Percentiles rank a stretch among this genome's conserved stretches.
phyloP scores from a whole-genome alignment of 2,329 filamentous ascomycete species.

The Beauveria bassiana region DNA sequence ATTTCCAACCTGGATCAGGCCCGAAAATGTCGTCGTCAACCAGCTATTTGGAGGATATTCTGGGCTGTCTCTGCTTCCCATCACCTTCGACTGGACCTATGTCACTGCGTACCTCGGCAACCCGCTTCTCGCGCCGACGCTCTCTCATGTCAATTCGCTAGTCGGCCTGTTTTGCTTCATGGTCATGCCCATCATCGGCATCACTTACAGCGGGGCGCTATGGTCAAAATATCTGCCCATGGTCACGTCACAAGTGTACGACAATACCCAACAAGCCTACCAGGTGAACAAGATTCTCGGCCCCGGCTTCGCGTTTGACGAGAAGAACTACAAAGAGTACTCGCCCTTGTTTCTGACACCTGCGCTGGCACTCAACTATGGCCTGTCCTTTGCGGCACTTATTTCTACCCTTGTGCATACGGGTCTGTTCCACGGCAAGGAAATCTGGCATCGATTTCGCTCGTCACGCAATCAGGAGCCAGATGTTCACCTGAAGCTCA shows the following conservation, averaged over 20 bases:
- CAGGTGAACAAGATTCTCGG: conserved; percentile 44
- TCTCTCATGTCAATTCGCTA: conserved; percentile 39
- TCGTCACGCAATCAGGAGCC: conserved; percentile 33
- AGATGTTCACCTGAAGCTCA: conserved; percentile 29
- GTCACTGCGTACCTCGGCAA: conserved; percentile 34
- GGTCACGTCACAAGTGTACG: conserved; percentile 44
- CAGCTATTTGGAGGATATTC: conserved; percentile 48
- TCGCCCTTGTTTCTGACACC: conserved; percentile 46
- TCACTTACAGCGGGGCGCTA: conserved; percentile 36
- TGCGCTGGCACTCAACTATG: conserved; percentile 34
- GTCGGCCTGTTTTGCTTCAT: conserved; percentile 35
- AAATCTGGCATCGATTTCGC: conserved; percentile 37
- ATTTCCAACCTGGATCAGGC: conserved; percentile 47
- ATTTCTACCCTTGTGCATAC: conserved; percentile 34
- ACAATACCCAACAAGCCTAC: conserved; percentile 46
- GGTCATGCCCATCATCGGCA: conserved; percentile 36
- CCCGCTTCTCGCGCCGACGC: conserved; percentile 33
- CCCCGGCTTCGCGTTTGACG: conserved; percentile 37
- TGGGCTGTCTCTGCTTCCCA: conserved; percentile 44
- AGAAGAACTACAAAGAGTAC: conserved; percentile 41
- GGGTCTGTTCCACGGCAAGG: conserved; percentile 31
- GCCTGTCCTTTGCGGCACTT: conserved; percentile 39
- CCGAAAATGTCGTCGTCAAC: conserved; percentile 45
- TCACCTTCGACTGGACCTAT: conserved; percentile 41
- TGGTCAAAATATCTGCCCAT: conserved; percentile 48